phyloP scores from a whole-genome alignment of 768 basidiomycete species.

The Kwoniella sp. region DNA sequence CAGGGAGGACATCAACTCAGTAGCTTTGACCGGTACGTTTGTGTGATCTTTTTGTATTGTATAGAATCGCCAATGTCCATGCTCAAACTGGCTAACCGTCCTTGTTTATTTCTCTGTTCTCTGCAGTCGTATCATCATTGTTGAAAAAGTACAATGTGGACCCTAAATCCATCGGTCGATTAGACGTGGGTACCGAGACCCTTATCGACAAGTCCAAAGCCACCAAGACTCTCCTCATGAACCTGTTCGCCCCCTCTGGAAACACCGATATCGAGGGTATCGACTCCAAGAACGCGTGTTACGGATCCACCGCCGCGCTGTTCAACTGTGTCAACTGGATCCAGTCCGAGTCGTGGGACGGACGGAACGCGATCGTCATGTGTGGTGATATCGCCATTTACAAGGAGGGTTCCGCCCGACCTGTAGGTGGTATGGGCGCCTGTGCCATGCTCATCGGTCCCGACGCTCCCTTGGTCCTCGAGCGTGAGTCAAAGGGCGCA shows the following conservation, averaged over 20 bases:
- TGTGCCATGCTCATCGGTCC: constrained; percentile 94
- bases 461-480: constrained; percentile 88
- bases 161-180: constrained; percentile 92
- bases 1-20: constrained; percentile 94
- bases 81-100: not conserved
- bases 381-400: constrained; percentile 97
- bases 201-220: constrained; percentile 99
- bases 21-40: constrained; percentile 81
- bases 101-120: too few species aligned
- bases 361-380: constrained; percentile 94
- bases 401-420: constrained; percentile 90
- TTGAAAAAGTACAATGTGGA: constrained; percentile 94
- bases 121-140: constrained; percentile 78
- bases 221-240: constrained; percentile 97
- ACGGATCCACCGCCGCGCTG: constrained; percentile 95
- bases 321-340: constrained; percentile 99
- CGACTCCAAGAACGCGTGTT: constrained; percentile 99
- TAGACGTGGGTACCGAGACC: constrained; percentile 98
- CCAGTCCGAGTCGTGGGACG: constrained; percentile 94
- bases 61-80: too few species aligned
- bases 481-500: constrained; percentile 74
- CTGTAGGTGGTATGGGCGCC: constrained; percentile 95
- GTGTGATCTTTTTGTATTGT: too few species aligned
- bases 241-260: constrained; percentile 87
- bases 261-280: constrained; percentile 98